Evolutionary conservation across 345 rosid species (phyloP).

Genomic region (Acer yangbiense): DNA sequence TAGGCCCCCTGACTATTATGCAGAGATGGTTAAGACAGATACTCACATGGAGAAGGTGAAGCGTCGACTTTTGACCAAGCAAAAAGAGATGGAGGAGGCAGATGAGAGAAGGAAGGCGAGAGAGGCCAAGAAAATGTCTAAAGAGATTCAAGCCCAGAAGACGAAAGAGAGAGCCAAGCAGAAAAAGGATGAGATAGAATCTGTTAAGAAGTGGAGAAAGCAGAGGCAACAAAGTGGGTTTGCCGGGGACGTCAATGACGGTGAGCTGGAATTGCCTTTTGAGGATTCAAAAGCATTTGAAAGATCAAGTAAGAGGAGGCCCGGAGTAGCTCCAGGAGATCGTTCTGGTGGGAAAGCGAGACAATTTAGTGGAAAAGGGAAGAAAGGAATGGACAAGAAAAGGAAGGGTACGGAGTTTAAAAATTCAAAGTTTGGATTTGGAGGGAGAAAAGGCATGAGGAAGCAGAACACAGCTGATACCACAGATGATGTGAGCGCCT

Average conservation of each 20-base stretch:
- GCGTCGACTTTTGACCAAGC: slow-evolving; percentile 66
- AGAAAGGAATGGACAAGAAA: slow-evolving; percentile 26
- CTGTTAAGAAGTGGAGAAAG: slow-evolving; percentile 87
- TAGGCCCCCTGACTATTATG: slow-evolving; percentile 82
- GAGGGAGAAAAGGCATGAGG: slow-evolving; percentile 61
- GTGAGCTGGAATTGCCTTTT: slow-evolving; percentile 59
- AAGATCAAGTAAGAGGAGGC: slow-evolving; percentile 66
- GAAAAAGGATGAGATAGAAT: slow-evolving; percentile 71
- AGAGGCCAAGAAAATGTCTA: slow-evolving; percentile 72
- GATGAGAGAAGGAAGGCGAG: slow-evolving; percentile 92
- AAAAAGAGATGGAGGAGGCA: slow-evolving; percentile 72
- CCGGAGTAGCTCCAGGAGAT: slow-evolving; percentile 64
- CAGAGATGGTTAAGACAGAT: slow-evolving; percentile 86
- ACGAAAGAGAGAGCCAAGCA: slow-evolving; percentile 71
- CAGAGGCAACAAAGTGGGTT: slow-evolving; percentile 87
- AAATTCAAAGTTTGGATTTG: slow-evolving; percentile 67
- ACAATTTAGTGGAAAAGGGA: slow-evolving; percentile 32
- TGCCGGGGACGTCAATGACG: slow-evolving; percentile 48
- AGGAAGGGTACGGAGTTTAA: slow-evolving; percentile 39
- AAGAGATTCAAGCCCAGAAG: slow-evolving; percentile 84
- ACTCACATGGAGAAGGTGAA: slow-evolving; percentile 84
- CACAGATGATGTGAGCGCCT: slow-evolving; percentile 40
- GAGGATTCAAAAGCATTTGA: slow-evolving; percentile 59
- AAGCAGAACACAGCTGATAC: slow-evolving; percentile 72
- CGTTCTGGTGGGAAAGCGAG: slow-evolving; percentile 66